Base-by-base conservation (phyloP, 2,329 filamentous ascomycete species). In the Colletotrichum noveboracense region DNA sequence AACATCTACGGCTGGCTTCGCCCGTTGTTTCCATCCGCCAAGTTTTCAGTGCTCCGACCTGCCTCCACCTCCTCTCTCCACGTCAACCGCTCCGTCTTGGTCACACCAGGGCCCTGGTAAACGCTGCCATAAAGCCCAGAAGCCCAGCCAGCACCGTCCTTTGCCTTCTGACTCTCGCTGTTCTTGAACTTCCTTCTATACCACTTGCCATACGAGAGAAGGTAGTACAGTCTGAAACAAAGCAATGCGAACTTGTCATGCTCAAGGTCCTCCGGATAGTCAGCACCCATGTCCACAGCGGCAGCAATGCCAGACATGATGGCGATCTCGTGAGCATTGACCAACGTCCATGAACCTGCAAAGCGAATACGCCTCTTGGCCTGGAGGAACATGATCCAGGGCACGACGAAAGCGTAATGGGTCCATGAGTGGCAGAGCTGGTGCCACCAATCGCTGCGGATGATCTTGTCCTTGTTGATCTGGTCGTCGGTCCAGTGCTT, bases 231-330 rank as follows among this genome's bases (percentile, higher is more conserved):
- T 58, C 91, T 81, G 79, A 93, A 93, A 64, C 88, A 87, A 74
- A 93, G 79, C 70, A 93, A 87, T 0, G 92, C 90, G 79, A 92
- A 93, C 69, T 85, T 86, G 76, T 93, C 91, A n/a, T 90, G 82
- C 82, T 93, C 91, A 3, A 93, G 80, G 78, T 93, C 91, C 75
- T 88, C 89, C 0, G 91, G 91, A 79, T 94, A 94, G 8, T 85
- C 84, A 0, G 92, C 93, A 2, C 93, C 93, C 14, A 94, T 84
- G 76, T 93, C 91, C 24, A 93, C 92, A 0, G 93, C 93, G 2
- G 93, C 93, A 5, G 92, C 91, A 66, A 94, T 91, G 3, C 93
- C 93, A 43, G 89, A 91, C 77, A 94, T 91, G 74, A 93, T 89
- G 14, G 93, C 93, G 16, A 93, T 88, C 81, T 94, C 93, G 79